Evolutionary conservation across 257 asterid genomes (phyloP).

Genomic region (Penstemon eatonii): DNA sequence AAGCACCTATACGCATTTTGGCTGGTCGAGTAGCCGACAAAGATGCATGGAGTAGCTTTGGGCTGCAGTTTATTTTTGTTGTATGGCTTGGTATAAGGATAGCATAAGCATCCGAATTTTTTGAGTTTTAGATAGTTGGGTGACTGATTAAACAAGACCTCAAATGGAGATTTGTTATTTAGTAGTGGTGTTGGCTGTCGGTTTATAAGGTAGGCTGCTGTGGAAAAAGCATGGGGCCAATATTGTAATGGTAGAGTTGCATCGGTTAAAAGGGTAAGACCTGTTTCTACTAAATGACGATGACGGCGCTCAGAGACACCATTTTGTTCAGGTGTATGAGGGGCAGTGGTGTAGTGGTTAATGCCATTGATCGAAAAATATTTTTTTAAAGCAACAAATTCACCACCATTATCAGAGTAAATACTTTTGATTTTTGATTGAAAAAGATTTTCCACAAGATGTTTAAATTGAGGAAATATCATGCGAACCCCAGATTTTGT

Average conservation of each 20-base stretch:
- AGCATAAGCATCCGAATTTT: slow-evolving; percentile 5
- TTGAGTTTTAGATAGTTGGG: neutral
- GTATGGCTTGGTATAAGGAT: slow-evolving; percentile 12
- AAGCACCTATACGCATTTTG: slow-evolving; percentile 7
- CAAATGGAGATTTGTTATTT: neutral
- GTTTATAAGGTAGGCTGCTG: neutral
- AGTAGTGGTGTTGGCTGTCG: neutral
- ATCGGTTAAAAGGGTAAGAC: neutral
- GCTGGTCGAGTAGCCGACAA: neutral
- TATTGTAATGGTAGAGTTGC: neutral
- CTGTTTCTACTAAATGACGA: neutral
- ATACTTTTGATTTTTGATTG: neutral
- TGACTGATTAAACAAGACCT: neutral
- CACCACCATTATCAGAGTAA: neutral
- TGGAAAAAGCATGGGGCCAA: neutral
- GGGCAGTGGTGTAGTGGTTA: neutral
- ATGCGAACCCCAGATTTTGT: neutral
- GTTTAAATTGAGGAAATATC: neutral
- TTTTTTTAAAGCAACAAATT: neutral
- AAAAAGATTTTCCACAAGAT: neutral
- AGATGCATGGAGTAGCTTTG: neutral
- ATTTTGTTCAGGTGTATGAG: neutral
- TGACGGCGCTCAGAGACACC: neutral
- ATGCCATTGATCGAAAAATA: neutral
- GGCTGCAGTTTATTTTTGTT: neutral